Evolutionary conservation across 495 filamentous ascomycete species (phyloP), one percentile per base, ranked within the genome.

Genomic region (Talaromyces stipitatus): DNA sequence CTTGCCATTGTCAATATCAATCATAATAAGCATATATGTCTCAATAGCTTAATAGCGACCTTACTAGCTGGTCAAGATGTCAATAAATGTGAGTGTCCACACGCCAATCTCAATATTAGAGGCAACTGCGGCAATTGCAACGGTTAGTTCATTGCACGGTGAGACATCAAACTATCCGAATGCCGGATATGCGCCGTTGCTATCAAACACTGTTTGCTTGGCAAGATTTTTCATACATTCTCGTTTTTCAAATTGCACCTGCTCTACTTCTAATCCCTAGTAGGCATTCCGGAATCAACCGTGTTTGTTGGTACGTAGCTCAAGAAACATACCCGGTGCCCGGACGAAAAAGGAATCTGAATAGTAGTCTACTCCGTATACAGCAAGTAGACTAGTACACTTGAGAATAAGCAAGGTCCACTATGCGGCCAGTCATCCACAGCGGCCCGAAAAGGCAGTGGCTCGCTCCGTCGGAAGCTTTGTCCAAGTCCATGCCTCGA

Each of bases 361-460:
- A 12, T 48, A 48, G 20, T 48, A 48, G 24, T 12, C 24, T 41
- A 41, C 36, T 14, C n/a, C 36, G 36, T 47, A 47, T 23, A 11
- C 24, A 47, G 43, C 20, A 23, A 47, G 43, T 47, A 51, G 48
- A 51, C 48, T 30, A 51, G 48, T 14, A 18, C 27, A 14, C 10
- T 51, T 51, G 27, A 51, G 27, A 22, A 4, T 23, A 30, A 51
- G 48, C 48, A 14, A 51, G 48, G 48, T 30, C 48, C 48, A 51
- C 48, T 10, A 30, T 48, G 48, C 48, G 48, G 48, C 48, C 48
- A 51, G 48, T 51, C 48, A 51, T 51, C 48, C 48, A 51, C 48
- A 51, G 48, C 48, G 48, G 48, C 48, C 48, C 48, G 48, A 51
- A 51, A 20, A 51, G 48, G 48, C 48, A 51, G 48, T 51, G 48